Conservation (phyloP, 371 early-diverging fungal species). For the Conidiobolus incongruus region DNA sequence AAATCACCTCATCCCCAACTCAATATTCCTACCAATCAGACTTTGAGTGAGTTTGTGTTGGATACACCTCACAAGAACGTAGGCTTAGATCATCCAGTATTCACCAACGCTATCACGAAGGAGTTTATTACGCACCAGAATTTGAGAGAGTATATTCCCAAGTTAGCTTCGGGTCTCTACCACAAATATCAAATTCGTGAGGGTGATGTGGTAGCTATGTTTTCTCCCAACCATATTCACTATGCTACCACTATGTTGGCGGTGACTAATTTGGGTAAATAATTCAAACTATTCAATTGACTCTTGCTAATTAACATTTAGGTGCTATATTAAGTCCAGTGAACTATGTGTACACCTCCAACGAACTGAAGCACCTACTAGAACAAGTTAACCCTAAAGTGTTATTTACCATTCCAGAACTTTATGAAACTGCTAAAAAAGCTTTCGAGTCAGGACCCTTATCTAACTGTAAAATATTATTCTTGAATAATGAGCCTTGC, state of each 20-base stretch:
- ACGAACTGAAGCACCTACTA: constrained; percentile 52
- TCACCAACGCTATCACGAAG: neutral
- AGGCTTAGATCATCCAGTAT: neutral
- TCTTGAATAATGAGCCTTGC: constrained; percentile 7
- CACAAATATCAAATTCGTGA: constrained; percentile 5
- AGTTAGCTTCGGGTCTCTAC: neutral
- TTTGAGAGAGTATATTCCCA: neutral
- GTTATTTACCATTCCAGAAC: constrained; percentile 19
- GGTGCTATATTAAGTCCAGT: constrained; percentile 31
- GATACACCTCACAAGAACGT: neutral
- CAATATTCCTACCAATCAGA: neutral
- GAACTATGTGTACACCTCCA: constrained; percentile 52
- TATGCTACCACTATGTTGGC: constrained; percentile 9
- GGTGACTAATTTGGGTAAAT: neutral
- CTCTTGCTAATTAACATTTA: constrained; percentile 19
- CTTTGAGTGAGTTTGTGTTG: neutral
- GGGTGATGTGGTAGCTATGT: constrained; percentile 41
- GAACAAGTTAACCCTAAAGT: constrained; percentile 25
- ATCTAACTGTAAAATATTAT: neutral
- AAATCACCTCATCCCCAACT: too few species aligned
- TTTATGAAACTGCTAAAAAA: constrained; percentile 18
- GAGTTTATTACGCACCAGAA: neutral
- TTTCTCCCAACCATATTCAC: constrained; percentile 38
- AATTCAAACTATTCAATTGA: too few species aligned
- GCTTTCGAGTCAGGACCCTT: constrained; percentile 7